A percentile compares a stretch with the other conserved stretches of the same genome.
phyloP scores from a whole-genome alignment of 371 early-diverging fungal species.

The Circinella umbellata region DNA sequence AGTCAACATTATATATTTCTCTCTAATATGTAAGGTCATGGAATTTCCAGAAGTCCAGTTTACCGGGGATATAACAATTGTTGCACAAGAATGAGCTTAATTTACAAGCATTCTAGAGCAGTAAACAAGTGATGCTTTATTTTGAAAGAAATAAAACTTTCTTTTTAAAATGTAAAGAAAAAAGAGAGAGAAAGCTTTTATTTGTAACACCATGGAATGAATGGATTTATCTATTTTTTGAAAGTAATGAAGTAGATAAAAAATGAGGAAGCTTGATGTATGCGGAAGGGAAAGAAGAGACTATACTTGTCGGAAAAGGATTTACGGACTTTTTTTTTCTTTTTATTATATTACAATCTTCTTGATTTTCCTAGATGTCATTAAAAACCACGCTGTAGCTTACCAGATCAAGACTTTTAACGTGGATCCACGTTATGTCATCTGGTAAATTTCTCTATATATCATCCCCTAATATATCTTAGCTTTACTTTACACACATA shows the following conservation, averaged over 20 bases:
- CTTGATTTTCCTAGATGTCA: slow-evolving; percentile 9
- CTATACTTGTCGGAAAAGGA: not conserved
- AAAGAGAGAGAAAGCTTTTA: not conserved
- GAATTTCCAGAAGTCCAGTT: slow-evolving; percentile 3
- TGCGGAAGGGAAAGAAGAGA: slow-evolving; percentile 4
- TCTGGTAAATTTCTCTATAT: not conserved
- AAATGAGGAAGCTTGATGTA: too few relatives aligned
- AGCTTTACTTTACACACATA: not conserved
- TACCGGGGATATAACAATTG: not conserved
- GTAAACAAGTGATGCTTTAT: too few relatives aligned
- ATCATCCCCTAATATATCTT: not conserved
- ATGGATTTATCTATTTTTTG: too few relatives aligned
- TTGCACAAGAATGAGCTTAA: slow-evolving; percentile 2
- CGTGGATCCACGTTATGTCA: too few relatives aligned
- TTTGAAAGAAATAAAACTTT: not conserved
- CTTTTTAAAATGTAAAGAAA: not conserved
- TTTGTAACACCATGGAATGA: too few relatives aligned
- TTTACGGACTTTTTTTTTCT: not conserved
- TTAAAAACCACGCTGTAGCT: slow-evolving; percentile 1
- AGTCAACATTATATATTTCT: not conserved
- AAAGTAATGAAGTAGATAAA: too few relatives aligned
- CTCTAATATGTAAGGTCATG: not conserved
- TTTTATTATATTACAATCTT: not conserved
- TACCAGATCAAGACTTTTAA: slow-evolving; percentile 3
- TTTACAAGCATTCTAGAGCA: not conserved